A percentile compares a stretch with the other conserved stretches of the same genome.
phyloP scores from a whole-genome alignment of 345 rosid species.

The Eucalyptus melliodora region DNA sequence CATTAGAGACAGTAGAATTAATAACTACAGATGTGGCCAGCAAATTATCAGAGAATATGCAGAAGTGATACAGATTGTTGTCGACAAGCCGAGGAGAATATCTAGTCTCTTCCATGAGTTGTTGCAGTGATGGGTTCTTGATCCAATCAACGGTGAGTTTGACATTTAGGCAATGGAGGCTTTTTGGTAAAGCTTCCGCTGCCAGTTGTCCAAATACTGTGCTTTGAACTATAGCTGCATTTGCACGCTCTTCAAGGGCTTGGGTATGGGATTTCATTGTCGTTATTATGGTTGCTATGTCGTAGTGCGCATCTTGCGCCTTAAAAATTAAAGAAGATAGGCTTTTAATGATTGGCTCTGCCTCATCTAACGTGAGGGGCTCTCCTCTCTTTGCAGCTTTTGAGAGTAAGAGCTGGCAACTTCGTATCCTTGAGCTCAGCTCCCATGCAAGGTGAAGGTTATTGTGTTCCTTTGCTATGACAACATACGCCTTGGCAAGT shows the following conservation, averaged over 20 bases:
- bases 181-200: slow-evolving; percentile 83
- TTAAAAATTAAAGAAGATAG: slow-evolving; percentile 66
- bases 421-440: slow-evolving; percentile 73
- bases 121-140: slow-evolving; percentile 31
- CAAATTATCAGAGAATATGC: slow-evolving; percentile 83
- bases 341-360: slow-evolving; percentile 58
- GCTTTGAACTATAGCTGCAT: slow-evolving; percentile 81
- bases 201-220: slow-evolving; percentile 65
- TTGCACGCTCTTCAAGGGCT: slow-evolving; percentile 93
- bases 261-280: slow-evolving; percentile 95
- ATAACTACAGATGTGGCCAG: slow-evolving; percentile 78
- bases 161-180: slow-evolving; percentile 62
- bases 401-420: slow-evolving; percentile 86
- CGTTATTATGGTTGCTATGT: slow-evolving; percentile 81
- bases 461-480: slow-evolving; percentile 91
- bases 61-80: slow-evolving; percentile 91
- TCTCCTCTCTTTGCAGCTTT: slow-evolving; percentile 81
- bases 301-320: slow-evolving; percentile 91
- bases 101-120: slow-evolving; percentile 44
- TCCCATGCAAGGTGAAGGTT: slow-evolving; percentile 94
- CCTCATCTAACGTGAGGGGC: slow-evolving; percentile 62
- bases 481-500: slow-evolving; percentile 92
- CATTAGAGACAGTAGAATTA: slow-evolving; percentile 76
- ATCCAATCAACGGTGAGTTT: slow-evolving; percentile 76
- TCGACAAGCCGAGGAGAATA: slow-evolving; percentile 78